Conservation (phyloP, 139 green algal genomes). For the Coccomyxa sp. region DNA sequence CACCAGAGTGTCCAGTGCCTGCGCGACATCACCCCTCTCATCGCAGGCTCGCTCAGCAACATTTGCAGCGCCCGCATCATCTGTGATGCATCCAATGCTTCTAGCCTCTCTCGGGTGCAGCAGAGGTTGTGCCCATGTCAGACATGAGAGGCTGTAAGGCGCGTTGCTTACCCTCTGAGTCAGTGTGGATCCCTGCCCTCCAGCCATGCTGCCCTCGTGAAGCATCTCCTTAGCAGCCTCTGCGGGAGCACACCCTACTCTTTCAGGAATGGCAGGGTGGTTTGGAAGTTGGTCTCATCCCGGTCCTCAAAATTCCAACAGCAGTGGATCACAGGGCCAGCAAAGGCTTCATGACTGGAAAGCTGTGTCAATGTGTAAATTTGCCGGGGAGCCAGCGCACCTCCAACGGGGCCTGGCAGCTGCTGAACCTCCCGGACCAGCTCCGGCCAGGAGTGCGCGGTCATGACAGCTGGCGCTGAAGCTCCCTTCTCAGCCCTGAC, state of each 20-base stretch:
- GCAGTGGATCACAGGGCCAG: background rate
- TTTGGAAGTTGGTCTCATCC: background rate
- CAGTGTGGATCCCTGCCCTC: background rate
- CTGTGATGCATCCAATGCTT: background rate
- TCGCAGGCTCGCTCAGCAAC: background rate
- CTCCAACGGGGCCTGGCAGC: too few relatives aligned
- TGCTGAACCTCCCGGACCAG: background rate
- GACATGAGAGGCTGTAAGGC: background rate
- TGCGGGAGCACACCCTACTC: too few relatives aligned
- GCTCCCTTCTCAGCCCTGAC: background rate
- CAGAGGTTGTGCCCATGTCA: too few relatives aligned
- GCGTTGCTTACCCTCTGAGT: background rate
- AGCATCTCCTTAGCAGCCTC: too few relatives aligned
- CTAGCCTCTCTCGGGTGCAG: too few relatives aligned
- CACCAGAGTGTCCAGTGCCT: conserved; percentile 25
- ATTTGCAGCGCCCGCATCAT: background rate
- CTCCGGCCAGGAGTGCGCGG: background rate
- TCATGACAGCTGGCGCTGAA: background rate
- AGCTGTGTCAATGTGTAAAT: background rate
- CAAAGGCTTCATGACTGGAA: background rate
- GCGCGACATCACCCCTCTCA: background rate
- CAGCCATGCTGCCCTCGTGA: too few relatives aligned
- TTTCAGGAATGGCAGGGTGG: too few relatives aligned
- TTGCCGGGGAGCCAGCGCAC: background rate
- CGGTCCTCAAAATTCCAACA: background rate